Conservation (phyloP, 2,329 filamentous ascomycete species). For the Diaporthe vaccinii region DNA sequence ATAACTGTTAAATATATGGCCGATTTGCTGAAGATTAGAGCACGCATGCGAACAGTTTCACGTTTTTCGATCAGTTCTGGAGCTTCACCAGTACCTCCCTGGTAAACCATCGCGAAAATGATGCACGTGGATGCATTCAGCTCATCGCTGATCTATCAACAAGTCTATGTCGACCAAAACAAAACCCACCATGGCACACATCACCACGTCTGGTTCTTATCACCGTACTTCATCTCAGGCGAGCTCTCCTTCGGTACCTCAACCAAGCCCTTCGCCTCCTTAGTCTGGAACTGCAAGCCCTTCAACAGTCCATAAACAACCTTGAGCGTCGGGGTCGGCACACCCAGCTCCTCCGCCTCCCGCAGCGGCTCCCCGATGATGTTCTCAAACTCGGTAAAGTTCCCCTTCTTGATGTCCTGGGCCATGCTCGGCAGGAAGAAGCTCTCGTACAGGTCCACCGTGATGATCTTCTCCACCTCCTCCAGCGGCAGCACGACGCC, state of each 20-base stretch:
- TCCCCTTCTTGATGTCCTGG: conserved; percentile 65
- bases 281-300: conserved; percentile 62
- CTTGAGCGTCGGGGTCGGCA: conserved; percentile 63
- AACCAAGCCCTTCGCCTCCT: conserved; percentile 58
- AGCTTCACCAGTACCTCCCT: too few relatives aligned
- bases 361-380: conserved; percentile 69
- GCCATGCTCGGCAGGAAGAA: conserved; percentile 68
- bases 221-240: conserved; percentile 42
- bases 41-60: too few relatives aligned
- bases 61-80: too few relatives aligned
- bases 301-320: conserved; percentile 63
- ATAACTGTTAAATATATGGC: too few relatives aligned
- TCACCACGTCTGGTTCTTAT: conserved; percentile 37
- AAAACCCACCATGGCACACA: background rate
- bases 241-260: conserved; percentile 38
- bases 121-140: conserved; percentile 42
- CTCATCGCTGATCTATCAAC: background rate
- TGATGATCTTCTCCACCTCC: conserved; percentile 60
- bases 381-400: conserved; percentile 69
- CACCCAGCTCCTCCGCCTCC: conserved; percentile 61
- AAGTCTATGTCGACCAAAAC: background rate
- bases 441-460: conserved; percentile 61
- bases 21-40: too few relatives aligned
- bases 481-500: conserved; percentile 59
- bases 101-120: too few relatives aligned